A percentile compares a stretch with the other conserved stretches of the same genome.
Evolutionary conservation across 306 rosid species (phyloP).

Genomic region (Argentina anserina): DNA sequence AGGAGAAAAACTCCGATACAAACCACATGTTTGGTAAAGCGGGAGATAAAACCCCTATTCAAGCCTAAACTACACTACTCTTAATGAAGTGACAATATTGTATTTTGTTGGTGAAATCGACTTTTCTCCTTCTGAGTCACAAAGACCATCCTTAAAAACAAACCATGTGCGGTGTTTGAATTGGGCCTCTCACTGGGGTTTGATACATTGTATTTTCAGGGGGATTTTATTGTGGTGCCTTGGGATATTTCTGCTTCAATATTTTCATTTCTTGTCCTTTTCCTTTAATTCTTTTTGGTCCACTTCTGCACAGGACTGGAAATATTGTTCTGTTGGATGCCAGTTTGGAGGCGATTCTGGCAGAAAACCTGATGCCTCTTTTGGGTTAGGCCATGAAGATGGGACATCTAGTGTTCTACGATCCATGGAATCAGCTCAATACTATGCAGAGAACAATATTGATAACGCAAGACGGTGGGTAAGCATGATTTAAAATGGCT

Average conservation of each 20-base stretch:
- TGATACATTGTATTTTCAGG: neutral
- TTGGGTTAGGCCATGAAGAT: constrained; percentile 44
- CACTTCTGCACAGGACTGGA: constrained; percentile 55
- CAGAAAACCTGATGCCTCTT: constrained; percentile 59
- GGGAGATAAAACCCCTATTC: no score
- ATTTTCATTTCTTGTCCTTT: neutral
- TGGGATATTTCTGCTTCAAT: neutral
- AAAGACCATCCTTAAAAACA: neutral
- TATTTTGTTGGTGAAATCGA: neutral
- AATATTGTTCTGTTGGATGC: constrained; percentile 70
- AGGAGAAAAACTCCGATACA: no score
- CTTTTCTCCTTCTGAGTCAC: neutral
- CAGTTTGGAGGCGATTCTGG: constrained; percentile 47
- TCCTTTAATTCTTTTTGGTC: constrained; percentile 10
- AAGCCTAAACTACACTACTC: no score
- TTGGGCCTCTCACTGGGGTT: neutral
- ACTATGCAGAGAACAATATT: constrained; percentile 68
- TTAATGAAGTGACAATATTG: no score
- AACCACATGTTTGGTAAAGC: no score
- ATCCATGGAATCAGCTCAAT: constrained; percentile 88
- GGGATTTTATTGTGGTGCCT: neutral
- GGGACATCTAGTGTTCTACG: constrained; percentile 62
- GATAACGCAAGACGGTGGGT: constrained; percentile 97
- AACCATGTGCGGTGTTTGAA: neutral
- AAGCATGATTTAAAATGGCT: constrained; percentile 61